Conservation (phyloP, 163 green algal genomes). For the Picocystis sp. region DNA sequence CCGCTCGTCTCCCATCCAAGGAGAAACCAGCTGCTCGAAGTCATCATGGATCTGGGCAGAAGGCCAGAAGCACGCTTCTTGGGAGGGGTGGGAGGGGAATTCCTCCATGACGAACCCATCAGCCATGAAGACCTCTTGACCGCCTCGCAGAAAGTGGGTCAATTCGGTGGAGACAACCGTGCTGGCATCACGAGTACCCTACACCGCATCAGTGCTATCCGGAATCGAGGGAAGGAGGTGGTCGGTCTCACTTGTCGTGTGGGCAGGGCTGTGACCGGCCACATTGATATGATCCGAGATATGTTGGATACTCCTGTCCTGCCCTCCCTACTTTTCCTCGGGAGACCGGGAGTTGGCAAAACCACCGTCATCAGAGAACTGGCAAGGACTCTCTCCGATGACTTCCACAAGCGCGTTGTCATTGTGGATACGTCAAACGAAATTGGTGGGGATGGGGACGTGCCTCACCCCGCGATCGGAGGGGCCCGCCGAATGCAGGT, state of each 20-base stretch:
- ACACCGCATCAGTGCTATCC: slow-evolving; percentile 76
- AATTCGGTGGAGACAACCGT: slow-evolving; percentile 86
- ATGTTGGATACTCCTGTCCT: slow-evolving; percentile 10
- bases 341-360: slow-evolving; percentile 79
- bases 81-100: slow-evolving; percentile 38
- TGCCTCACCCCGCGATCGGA: slow-evolving; percentile 80
- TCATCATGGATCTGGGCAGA: slow-evolving; percentile 73
- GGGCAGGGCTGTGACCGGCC: slow-evolving; percentile 55
- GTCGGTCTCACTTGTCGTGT: slow-evolving; percentile 79
- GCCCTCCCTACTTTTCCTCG: slow-evolving; percentile 35
- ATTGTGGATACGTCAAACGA: slow-evolving; percentile 94
- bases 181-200: slow-evolving; percentile 82
- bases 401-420: slow-evolving; percentile 51
- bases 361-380: slow-evolving; percentile 86
- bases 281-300: slow-evolving; percentile 33
- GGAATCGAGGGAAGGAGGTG: slow-evolving; percentile 55
- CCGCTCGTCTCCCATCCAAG: slow-evolving; percentile 40
- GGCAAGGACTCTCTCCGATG: slow-evolving; percentile 59
- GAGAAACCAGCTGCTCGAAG: slow-evolving; percentile 37
- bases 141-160: slow-evolving; percentile 19
- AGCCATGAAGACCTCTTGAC: slow-evolving; percentile 39
- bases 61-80: slow-evolving; percentile 64
- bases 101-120: slow-evolving; percentile 31
- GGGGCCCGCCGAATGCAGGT: slow-evolving; percentile 83
- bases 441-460: slow-evolving; percentile 91